phyloP scores from a whole-genome alignment of 2,329 filamentous ascomycete species.

The Colletotrichum musae region DNA sequence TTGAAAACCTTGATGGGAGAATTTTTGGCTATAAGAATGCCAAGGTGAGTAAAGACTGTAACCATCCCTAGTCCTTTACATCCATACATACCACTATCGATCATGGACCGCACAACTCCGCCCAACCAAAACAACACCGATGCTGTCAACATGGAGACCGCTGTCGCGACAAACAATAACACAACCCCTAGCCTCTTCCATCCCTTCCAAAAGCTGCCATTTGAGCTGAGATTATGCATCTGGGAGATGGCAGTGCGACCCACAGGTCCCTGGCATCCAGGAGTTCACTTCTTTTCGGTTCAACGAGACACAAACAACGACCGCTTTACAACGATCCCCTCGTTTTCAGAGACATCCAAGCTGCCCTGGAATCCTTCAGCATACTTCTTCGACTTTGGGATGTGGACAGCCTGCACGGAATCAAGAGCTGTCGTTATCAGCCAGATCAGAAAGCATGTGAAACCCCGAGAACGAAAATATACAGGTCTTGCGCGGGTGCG shows the following conservation, averaged over 20 bases:
- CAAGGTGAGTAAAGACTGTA: too few species aligned
- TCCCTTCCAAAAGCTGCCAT: constrained; percentile 3
- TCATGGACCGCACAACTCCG: neutral
- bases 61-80: too few species aligned
- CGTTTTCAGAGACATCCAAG: neutral
- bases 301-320: neutral
- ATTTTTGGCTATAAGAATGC: too few species aligned
- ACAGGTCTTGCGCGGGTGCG: neutral
- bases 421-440: constrained; percentile 14
- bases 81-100: too few species aligned
- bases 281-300: constrained; percentile 6
- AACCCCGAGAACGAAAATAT: neutral
- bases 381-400: constrained; percentile 20
- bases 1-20: too few species aligned
- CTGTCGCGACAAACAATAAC: too few species aligned
- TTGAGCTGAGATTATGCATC: constrained; percentile 19
- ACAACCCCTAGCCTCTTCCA: neutral
- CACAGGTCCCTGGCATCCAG: neutral
- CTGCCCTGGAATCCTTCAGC: constrained; percentile 4
- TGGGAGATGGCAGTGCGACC: constrained; percentile 11
- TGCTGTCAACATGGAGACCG: neutral
- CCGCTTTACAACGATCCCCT: neutral
- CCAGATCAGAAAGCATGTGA: neutral
- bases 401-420: constrained; percentile 27
- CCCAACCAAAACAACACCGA: neutral